These are phyloP conservation scores for Blastomyces gilchristii DNA, from an alignment of 2,329 filamentous ascomycete genomes.

Conservation along the genomic window DNA sequence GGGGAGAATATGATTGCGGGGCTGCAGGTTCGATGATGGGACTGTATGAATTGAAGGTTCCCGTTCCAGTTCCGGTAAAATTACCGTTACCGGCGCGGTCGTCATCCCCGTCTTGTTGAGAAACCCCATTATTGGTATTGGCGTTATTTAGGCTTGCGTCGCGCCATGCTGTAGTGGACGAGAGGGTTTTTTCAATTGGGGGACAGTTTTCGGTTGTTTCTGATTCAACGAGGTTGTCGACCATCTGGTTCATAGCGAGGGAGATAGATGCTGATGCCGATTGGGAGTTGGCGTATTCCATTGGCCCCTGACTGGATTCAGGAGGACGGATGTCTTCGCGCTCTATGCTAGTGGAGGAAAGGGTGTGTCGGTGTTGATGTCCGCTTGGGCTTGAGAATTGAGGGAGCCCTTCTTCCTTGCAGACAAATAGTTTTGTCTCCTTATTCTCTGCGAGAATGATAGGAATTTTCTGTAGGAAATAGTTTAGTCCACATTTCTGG, in stretches of 20 bases:
- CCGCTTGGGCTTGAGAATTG: constrained; percentile 38
- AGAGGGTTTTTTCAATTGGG: constrained; percentile 1
- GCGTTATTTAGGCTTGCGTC: constrained; percentile 3
- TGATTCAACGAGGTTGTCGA: constrained; percentile 44
- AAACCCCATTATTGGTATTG: neutral
- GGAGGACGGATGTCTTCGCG: constrained; percentile 29
- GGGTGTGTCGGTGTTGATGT: constrained; percentile 28
- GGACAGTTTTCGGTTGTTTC: constrained; percentile 26
- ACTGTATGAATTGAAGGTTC: constrained; percentile 7
- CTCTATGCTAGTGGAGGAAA: constrained; percentile 34
- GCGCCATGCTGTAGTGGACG: neutral
- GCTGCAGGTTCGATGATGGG: constrained; percentile 2
- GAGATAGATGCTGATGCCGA: constrained; percentile 40
- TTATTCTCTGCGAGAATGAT: constrained; percentile 39
- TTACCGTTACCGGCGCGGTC: neutral
- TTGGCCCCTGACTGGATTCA: constrained; percentile 24
- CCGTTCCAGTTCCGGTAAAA: neutral
- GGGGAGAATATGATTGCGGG: constrained; percentile 14
- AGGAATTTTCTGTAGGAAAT: constrained; percentile 33
- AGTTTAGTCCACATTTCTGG: constrained; percentile 18
- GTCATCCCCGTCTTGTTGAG: neutral
- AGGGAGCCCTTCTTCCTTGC: constrained; percentile 44
- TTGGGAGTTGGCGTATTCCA: constrained; percentile 29
- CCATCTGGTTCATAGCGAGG: constrained; percentile 47
- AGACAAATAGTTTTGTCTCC: constrained; percentile 40